phyloP scores from a whole-genome alignment of 2,329 filamentous ascomycete genomes.

The Apiospora sp. region DNA sequence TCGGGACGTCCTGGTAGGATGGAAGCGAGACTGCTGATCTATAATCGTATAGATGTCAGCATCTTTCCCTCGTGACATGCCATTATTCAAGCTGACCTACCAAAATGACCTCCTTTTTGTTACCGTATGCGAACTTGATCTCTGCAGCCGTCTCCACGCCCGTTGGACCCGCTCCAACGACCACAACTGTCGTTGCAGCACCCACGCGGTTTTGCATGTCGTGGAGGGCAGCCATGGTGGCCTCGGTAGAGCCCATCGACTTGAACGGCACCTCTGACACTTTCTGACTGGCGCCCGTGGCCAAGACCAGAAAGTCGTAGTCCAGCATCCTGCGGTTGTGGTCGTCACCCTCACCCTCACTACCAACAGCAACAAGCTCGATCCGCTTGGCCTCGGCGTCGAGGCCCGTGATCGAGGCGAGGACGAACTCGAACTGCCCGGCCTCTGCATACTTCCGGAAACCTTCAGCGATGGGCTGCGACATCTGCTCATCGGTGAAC shows the following conservation, averaged over 20 bases:
- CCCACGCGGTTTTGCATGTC: constrained; percentile 48
- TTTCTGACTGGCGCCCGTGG: constrained; percentile 57
- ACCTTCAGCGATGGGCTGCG: constrained; percentile 53
- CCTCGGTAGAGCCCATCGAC: constrained; percentile 49
- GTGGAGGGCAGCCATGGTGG: constrained; percentile 50
- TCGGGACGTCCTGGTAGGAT: constrained; percentile 24
- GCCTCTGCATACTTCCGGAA: constrained; percentile 47
- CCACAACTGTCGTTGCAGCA: constrained; percentile 55
- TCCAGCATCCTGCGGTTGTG: constrained; percentile 42
- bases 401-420: constrained; percentile 55
- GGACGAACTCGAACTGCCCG: constrained; percentile 59
- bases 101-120: constrained; percentile 34
- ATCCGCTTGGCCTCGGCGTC: constrained; percentile 53
- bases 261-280: constrained; percentile 58
- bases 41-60: not conserved
- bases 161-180: constrained; percentile 60
- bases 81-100: no score
- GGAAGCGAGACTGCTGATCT: constrained; percentile 22
- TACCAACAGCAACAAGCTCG: constrained; percentile 37
- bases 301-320: constrained; percentile 63
- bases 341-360: constrained; percentile 8
- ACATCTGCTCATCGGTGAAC: constrained; percentile 51
- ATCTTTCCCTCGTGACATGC: no score
- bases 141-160: constrained; percentile 61
- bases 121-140: constrained; percentile 55